Percentiles rank a stretch among this genome's conserved stretches.
phyloP scores from a whole-genome alignment of 805 yeast species.

The Myxozyma lipomycoides region DNA sequence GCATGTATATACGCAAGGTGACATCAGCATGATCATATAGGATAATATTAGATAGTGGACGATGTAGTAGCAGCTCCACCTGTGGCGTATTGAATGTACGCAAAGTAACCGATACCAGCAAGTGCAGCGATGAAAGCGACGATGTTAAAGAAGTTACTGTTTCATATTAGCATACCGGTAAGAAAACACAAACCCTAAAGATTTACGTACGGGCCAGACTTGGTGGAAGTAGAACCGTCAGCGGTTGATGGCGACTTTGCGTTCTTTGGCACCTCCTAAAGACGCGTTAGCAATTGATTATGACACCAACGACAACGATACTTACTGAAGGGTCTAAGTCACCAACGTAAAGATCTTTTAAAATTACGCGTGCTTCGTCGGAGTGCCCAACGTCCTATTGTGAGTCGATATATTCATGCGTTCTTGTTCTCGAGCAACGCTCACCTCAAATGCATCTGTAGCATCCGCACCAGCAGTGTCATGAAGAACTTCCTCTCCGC shows the following conservation, averaged over 20 bases:
- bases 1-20: background rate
- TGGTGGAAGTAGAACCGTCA: background rate
- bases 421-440: too few species aligned
- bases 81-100: slow-evolving; percentile 3
- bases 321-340: slow-evolving; percentile 55
- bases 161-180: background rate
- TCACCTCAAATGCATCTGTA: slow-evolving; percentile 57
- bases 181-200: background rate
- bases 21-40: background rate
- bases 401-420: background rate
- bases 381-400: slow-evolving; percentile 91
- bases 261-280: slow-evolving; percentile 1
- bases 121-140: slow-evolving; percentile 7
- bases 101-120: slow-evolving; percentile 8
- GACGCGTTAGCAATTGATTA: background rate
- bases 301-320: background rate
- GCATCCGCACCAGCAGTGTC: slow-evolving; percentile 84
- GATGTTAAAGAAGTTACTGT: slow-evolving; percentile 6
- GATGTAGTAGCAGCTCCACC: background rate
- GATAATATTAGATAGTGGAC: background rate
- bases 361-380: slow-evolving; percentile 83
- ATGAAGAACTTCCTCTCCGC: slow-evolving; percentile 76
- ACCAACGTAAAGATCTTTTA: slow-evolving; percentile 69
- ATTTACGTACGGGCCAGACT: slow-evolving; percentile 3
- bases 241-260: slow-evolving; percentile 3